Base-by-base conservation (phyloP, 2,329 filamentous ascomycete genomes). In the Colletotrichum sansevieriae region DNA sequence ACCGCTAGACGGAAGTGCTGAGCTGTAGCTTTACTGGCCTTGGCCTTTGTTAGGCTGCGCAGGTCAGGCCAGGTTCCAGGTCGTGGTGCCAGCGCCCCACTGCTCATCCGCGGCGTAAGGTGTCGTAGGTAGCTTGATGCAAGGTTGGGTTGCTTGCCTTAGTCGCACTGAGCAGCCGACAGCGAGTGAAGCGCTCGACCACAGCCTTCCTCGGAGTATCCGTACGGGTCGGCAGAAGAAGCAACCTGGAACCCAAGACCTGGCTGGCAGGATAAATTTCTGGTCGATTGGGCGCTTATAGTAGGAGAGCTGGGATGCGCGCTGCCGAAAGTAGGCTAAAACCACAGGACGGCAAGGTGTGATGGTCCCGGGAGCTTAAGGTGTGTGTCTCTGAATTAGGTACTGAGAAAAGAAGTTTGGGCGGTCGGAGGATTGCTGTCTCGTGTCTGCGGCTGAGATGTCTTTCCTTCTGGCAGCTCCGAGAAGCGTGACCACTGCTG, bases 51-150 rank as follows among this genome's bases (percentile, higher is more conserved):
- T 43, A 41, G 55, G 54, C 61, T n/a, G 65, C 63, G 37, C 39
- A 44, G 61, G 61, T 65, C 61, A 68, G 61, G 49, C 66, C 56
- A 56, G 66, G 60, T 68, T 68, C 65, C 60, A 54, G 65, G 56
- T 57, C 61, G 35, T 66, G 63, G 22, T 63, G 41, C 55, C 66
- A 33, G 41, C 5, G 62, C 55, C 66, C 66, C 66, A 69, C 66
- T 61, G 37, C 55, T 37, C 49, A 43, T 51, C 52, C 35, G 43
- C 55, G 43, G 44, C 18, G 37, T 25, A 25, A 25, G 25, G 25
- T 4, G 5, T 4, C 25, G 25, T 29, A 29, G 29, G 25, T 47
- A 65, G 62, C 55, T 47, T 25, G 61, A 61, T 63, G 51, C 60
- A 56, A 65, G 63, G 46, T 25, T 25, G 52, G 54, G 29, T 65